These are phyloP conservation scores for Boletus insuetus DNA, from an alignment of 768 basidiomycete genomes.

Conservation along the genomic window DNA sequence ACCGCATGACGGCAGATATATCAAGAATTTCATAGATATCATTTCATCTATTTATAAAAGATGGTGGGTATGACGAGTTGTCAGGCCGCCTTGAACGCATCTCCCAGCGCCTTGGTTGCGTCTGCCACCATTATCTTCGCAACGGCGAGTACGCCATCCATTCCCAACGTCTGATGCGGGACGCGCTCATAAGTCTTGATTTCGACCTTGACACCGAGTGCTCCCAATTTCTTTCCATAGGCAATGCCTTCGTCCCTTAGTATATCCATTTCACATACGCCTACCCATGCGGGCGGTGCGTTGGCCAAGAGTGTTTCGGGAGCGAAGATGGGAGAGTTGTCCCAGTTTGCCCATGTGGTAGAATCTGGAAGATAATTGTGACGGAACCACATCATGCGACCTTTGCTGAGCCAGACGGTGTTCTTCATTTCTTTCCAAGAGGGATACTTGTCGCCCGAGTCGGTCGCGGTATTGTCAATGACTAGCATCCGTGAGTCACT, in stretches of 20 bases:
- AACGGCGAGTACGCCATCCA: conserved; percentile 48
- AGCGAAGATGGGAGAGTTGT: conserved; percentile 69
- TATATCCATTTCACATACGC: conserved; percentile 63
- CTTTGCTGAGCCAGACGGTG: conserved; percentile 58
- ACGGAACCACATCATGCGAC: conserved; percentile 71
- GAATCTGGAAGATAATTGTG: conserved; percentile 62
- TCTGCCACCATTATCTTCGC: conserved; percentile 19
- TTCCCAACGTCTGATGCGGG: conserved; percentile 70
- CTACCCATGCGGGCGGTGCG: conserved; percentile 59
- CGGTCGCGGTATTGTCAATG: conserved; percentile 63
- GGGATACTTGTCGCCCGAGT: conserved; percentile 34
- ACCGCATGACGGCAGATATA: conserved; percentile 29
- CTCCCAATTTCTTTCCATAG: conserved; percentile 56
- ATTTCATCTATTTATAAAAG: not conserved
- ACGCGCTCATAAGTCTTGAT: conserved; percentile 52
- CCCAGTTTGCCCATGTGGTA: conserved; percentile 60
- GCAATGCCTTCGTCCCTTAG: conserved; percentile 62
- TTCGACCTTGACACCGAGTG: conserved; percentile 52
- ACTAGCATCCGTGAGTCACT: conserved; percentile 32
- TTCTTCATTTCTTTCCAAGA: conserved; percentile 58
- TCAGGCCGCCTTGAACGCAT: conserved; percentile 11
- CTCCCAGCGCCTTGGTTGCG: conserved; percentile 19
- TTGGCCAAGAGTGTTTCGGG: conserved; percentile 50
- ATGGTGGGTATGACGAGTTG: not conserved
- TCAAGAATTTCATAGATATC: conserved; percentile 23